Base-by-base conservation (phyloP, 1,139 yeast genomes). In the Candida glucosophila region DNA sequence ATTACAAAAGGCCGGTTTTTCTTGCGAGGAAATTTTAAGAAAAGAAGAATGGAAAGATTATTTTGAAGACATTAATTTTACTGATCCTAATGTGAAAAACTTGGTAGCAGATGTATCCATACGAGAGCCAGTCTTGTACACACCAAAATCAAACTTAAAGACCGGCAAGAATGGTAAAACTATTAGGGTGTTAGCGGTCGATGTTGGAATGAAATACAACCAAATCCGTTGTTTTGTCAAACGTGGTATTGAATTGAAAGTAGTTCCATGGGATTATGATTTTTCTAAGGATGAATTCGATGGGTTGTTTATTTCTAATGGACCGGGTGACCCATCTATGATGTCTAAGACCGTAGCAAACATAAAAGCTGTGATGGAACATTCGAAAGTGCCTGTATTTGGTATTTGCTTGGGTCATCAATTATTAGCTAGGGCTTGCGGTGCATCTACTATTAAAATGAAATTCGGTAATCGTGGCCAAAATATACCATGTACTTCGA, bases 381-480 rank as follows among this genome's bases (percentile, higher is more conserved):
- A 67, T 26, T 74, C 72, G 25, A 77, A 75, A 52, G 73, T 85
- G 22, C 94, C 94, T 29, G 70, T 88, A 30, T 90, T 90, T 47
- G 98, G 98, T 74, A 92, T 92, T 52, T 92, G 99, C 74, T 69
- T 90, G 45, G 99, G 99, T 57, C 99, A 92, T 60, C 99, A 92
- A 67, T 73, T 92, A 51, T 63, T 92, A 52, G 95, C 98, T 24
- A 73, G 94, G 59, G 96, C 99, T 29, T 61, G 90, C 32, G 99
- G 98, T 49, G 97, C 97, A 31, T 66, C 80, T 12, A 90, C 99
- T 30, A 46, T 73, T 49, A 92, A 92, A 60, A 67, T 92, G 65
- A 88, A 88, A 64, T 92, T 85, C 48, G 99, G 99, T 78, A 92
- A 92, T 71, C 88, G 99, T 72, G 99, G 97, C 51, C 99, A 92